Conservation (phyloP, 306 rosid genomes). For the Echinosophora koreensis region DNA sequence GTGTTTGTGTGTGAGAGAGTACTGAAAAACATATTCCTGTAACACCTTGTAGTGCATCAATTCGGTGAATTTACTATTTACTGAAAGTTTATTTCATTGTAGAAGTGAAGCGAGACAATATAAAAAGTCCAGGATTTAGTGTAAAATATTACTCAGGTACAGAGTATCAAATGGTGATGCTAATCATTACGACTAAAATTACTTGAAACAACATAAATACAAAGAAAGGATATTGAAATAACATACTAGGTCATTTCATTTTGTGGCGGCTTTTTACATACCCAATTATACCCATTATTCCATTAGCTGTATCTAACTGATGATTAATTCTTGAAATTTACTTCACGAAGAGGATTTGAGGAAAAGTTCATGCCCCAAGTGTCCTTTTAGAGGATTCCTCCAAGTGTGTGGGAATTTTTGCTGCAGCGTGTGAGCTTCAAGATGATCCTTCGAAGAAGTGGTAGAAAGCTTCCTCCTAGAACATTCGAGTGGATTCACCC, state of each 20-base stretch:
- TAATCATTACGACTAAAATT: not conserved
- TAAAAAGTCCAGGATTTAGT: slow-evolving; percentile 7
- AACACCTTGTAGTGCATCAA: not conserved
- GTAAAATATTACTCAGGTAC: not conserved
- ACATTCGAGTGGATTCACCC: no score
- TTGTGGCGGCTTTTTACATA: no score
- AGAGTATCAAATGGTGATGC: slow-evolving; percentile 8
- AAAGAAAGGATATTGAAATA: slow-evolving; percentile 25
- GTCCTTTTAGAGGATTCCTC: no score
- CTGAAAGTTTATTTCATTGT: not conserved
- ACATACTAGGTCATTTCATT: not conserved
- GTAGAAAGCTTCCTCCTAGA: no score
- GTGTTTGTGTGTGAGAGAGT: not conserved
- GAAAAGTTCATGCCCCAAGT: no score
- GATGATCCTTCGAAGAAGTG: no score
- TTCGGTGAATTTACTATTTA: not conserved
- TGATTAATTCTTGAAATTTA: no score
- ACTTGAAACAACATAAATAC: slow-evolving; percentile 7
- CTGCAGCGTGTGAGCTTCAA: no score
- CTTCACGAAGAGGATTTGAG: no score
- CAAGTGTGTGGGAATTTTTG: no score
- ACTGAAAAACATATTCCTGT: not conserved
- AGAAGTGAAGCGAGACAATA: slow-evolving; percentile 1
- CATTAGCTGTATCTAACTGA: not conserved
- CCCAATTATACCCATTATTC: not conserved